These are phyloP conservation scores for Cryptococcus floricola DNA, from an alignment of 1,284 basidiomycete species.

Conservation along the genomic window DNA sequence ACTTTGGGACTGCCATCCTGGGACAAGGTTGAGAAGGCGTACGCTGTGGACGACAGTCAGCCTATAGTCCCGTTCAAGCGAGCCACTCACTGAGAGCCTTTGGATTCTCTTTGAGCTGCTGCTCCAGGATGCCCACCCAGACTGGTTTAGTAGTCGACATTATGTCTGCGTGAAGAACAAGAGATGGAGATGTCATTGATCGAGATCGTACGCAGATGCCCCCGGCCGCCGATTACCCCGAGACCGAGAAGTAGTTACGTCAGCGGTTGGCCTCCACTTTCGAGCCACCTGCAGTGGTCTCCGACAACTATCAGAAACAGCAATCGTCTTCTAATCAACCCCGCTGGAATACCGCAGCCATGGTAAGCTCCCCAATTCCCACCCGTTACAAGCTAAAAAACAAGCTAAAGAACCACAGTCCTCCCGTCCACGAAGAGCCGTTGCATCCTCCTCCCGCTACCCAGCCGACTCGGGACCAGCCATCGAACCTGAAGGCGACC, in stretches of 20 bases:
- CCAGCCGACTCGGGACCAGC: neutral
- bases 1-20: slow-evolving; percentile 34
- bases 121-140: slow-evolving; percentile 34
- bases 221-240: no score
- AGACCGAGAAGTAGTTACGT: no score
- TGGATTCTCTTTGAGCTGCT: slow-evolving; percentile 34
- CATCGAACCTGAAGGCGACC: slow-evolving; percentile 28
- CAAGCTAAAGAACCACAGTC: neutral
- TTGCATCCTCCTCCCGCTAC: slow-evolving; percentile 1
- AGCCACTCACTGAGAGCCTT: slow-evolving; percentile 24
- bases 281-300: no score
- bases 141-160: slow-evolving; percentile 21
- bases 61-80: neutral
- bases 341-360: neutral
- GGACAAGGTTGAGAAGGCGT: slow-evolving; percentile 34
- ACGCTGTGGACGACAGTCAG: slow-evolving; percentile 20
- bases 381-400: neutral
- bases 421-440: slow-evolving; percentile 10
- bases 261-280: no score
- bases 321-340: no score
- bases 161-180: neutral
- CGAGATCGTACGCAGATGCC: no score
- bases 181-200: neutral
- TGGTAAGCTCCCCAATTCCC: neutral
- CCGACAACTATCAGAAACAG: no score